phyloP scores from a whole-genome alignment of 2,329 filamentous ascomycete genomes.

The Sclerotinia glacialis region DNA sequence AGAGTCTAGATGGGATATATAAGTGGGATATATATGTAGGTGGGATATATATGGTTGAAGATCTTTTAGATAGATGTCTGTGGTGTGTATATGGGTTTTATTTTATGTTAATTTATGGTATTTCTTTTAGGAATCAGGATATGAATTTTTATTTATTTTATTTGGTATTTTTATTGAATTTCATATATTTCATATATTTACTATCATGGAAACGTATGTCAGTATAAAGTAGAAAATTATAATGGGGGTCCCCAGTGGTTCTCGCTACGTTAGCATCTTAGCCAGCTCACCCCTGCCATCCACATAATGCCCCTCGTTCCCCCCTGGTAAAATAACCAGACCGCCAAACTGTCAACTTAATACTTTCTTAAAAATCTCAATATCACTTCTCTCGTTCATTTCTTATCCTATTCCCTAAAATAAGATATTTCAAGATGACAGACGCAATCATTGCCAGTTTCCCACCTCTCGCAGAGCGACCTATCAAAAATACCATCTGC shows the following conservation, averaged over 20 bases:
- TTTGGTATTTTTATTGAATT: no score
- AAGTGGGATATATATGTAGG: no score
- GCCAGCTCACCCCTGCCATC: slow-evolving; percentile 4
- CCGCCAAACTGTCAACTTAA: slow-evolving; percentile 20
- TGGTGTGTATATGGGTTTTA: no score
- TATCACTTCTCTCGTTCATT: neutral
- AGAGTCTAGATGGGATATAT: no score
- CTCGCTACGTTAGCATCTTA: slow-evolving; percentile 4
- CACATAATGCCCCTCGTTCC: slow-evolving; percentile 2
- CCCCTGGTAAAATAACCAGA: slow-evolving; percentile 4
- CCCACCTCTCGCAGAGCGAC: slow-evolving; percentile 77
- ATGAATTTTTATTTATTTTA: no score
- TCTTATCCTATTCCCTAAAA: neutral
- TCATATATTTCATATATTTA: no score
- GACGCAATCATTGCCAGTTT: slow-evolving; percentile 28
- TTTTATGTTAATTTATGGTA: no score
- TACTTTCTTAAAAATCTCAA: neutral
- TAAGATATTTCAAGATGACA: slow-evolving; percentile 1
- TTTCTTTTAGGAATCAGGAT: no score
- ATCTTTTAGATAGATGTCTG: no score
- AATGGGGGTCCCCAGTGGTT: neutral
- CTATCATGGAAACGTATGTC: no score
- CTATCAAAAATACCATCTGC: slow-evolving; percentile 86
- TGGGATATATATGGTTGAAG: no score
- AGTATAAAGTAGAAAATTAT: neutral